Evolutionary conservation across 768 basidiomycete genomes (phyloP), one percentile per base, ranked within the genome.

Genomic region (Suillus tomentosus): DNA sequence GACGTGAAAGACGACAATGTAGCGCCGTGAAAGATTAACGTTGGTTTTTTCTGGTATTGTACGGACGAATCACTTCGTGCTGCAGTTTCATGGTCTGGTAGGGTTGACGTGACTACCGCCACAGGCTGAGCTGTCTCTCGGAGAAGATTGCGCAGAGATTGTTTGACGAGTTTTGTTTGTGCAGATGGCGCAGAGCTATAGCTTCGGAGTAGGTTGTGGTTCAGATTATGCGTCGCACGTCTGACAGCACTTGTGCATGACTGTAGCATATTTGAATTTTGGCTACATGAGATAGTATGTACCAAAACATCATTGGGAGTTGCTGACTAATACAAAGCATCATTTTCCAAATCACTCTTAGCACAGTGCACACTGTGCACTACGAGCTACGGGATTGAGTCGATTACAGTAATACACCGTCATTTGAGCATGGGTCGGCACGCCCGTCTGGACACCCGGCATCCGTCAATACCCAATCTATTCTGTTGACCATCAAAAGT

Each of bases 1-100:
- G 94, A 95, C 24, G 94, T 87, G 73, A 99, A 95, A 1, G 95
- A 96, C 10, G 96, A 96, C 39, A 99, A 82, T 1, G 96, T 98
- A 24, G 95, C 94, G 68, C 96, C 95, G 75, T 97, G 95, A 70
- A 84, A 94, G 19, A 34, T 58, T 19, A 8, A 47, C 24, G 34
- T 55, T 9, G 36, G 42, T 61, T 27, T 9, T 37, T 39, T 62
- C 31, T 24, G 39, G 9, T 54, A 5, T 11, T 60, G 40, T 22
- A 40, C 7, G 19, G 42, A 51, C 10, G 67, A 53, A 67, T 59
- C 24, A 64, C 40, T 3, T 55, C 50, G 19, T 34, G 39, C 31
- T 65, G 56, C 17, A 14, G 54, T 7, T 45, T 60, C 61, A 22
- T 59, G 40, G 17, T 24, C 51, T 8, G 82, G 85, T 79, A 90